Conservation (phyloP, 176 grass and related monocot genomes). For the Ananas comosus region DNA sequence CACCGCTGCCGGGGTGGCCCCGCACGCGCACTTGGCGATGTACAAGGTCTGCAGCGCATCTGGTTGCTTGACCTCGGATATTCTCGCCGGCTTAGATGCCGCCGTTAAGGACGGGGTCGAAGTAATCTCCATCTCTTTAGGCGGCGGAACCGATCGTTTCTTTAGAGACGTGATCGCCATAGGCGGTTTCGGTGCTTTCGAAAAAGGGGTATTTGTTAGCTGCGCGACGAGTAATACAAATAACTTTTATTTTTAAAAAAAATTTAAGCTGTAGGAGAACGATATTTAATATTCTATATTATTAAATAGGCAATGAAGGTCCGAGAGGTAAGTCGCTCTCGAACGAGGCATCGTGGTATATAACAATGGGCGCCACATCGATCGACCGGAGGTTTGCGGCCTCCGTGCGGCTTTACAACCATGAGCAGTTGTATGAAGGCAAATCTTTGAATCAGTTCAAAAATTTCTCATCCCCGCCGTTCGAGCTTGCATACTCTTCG, state of each 20-base stretch:
- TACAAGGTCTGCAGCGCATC: constrained; percentile 5
- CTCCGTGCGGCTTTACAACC: constrained; percentile 24
- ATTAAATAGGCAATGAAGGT: constrained; percentile 22
- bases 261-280: no score
- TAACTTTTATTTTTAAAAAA: no score
- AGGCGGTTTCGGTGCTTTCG: constrained; percentile 26
- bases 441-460: constrained; percentile 38
- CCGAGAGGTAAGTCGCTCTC: not conserved
- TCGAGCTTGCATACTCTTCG: constrained; percentile 1
- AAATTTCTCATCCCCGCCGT: constrained; percentile 4
- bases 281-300: no score
- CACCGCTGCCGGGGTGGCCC: constrained; percentile 6
- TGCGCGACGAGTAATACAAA: constrained; percentile 31
- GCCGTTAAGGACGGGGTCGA: constrained; percentile 22
- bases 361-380: no score
- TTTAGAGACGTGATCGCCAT: constrained; percentile 42
- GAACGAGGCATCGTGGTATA: no score
- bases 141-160: constrained; percentile 18
- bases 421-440: constrained; percentile 14
- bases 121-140: constrained; percentile 12
- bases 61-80: not conserved
- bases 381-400: no score
- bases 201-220: constrained; percentile 41
- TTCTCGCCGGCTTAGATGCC: constrained; percentile 5
- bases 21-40: constrained; percentile 18